Evolutionary conservation across 2,329 filamentous ascomycete genomes (phyloP), one percentile per base, ranked within the genome.

Genomic region (Beauveria caledonica): DNA sequence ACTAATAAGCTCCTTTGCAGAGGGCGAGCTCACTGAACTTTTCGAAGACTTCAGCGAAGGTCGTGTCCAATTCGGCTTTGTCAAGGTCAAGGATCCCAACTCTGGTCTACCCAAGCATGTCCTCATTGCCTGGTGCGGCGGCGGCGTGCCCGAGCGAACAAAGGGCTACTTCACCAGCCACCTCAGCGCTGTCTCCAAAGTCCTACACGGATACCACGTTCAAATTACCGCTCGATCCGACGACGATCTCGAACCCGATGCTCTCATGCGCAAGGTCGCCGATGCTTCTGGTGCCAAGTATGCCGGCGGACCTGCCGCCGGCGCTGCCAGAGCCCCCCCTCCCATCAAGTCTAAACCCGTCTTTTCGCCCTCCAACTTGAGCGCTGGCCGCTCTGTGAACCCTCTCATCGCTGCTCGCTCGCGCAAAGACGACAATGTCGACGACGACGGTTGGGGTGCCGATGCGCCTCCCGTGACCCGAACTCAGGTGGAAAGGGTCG

Each of bases 131-230:
- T 99, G 94, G 89, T 99, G 94, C 73, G 94, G 94, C 66, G 93
- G 95, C 71, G 94, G 94, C 67, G 94, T 99, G 17, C 94, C 94
- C n/a, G 94, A 99, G 77, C 83, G 93, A 69, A 97, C 93, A 63
- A 99, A 97, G 77, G 94, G 94, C 65, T 97, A 97, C 77, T 99
- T 99, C 73, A 96, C 91, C 66, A 97, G 92, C 76, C 93, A 99
- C 76, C 79, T 94, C 52, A 87, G 89, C 63, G 88, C 91, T 52
- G 92, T 97, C 42, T 87, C 92, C 63, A 97, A 96, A 76, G 82
- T 97, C 66, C 84, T 99, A 46, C 92, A 97, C 77, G 92, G 94
- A 66, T 99, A 97, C 74, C 94, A 99, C 73, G 92, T 99, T 62
- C 93, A 99, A 77, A 89, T 99, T 68, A 97, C 92, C 57, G 94